Percentiles rank a stretch among this genome's conserved stretches.
These are phyloP conservation scores for Saccharomyces mikatae DNA, from an alignment of 805 yeast genomes.

Conservation along the genomic window DNA sequence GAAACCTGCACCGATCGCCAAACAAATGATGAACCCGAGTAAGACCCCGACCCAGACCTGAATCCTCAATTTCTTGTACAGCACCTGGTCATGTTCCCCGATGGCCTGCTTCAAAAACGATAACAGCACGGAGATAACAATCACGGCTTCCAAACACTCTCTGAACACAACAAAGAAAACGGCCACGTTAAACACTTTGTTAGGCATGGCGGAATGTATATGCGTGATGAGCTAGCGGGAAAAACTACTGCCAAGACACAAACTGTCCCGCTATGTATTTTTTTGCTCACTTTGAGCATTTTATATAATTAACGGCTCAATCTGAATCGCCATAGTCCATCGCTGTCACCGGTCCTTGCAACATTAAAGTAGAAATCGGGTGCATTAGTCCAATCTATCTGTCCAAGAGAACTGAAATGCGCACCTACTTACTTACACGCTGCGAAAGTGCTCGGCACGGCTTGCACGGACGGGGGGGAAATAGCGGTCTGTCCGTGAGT, in stretches of 20 bases:
- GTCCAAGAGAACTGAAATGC: not conserved
- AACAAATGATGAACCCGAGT: constrained; percentile 68
- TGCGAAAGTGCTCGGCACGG: not conserved
- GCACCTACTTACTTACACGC: not conserved
- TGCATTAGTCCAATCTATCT: not conserved
- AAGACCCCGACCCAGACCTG: constrained; percentile 86
- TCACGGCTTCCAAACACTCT: constrained; percentile 88
- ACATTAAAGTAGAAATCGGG: not conserved
- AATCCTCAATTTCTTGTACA: constrained; percentile 53
- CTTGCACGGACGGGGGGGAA: not conserved
- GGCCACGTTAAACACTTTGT: constrained; percentile 39
- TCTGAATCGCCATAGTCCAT: not conserved
- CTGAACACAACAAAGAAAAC: constrained; percentile 88
- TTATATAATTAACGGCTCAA: not conserved
- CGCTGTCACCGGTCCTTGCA: not conserved
- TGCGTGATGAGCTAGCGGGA: not conserved
- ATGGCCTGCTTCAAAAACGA: constrained; percentile 89
- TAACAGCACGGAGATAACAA: constrained; percentile 81
- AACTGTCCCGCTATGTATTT: not conserved
- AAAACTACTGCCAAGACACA: not conserved
- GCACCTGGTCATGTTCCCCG: constrained; percentile 41
- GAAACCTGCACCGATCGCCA: constrained; percentile 83
- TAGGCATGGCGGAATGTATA: constrained; percentile 7
- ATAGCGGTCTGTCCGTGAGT: not conserved
- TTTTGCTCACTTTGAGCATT: not conserved